phyloP scores from a whole-genome alignment of 2,329 filamentous ascomycete genomes.

The Penicillium aurantiogriseum region DNA sequence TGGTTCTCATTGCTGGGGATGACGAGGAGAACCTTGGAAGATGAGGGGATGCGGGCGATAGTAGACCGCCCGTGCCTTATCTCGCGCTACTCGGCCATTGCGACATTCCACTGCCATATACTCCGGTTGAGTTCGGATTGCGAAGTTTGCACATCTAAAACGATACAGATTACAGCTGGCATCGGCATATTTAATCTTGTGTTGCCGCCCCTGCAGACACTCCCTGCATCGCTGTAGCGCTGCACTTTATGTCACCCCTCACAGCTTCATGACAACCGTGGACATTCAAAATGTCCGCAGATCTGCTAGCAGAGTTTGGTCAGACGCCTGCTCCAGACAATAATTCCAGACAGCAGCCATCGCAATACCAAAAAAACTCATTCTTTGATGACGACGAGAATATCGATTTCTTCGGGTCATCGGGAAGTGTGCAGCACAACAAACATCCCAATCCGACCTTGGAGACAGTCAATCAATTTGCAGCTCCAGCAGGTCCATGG shows the following conservation, averaged over 20 bases:
- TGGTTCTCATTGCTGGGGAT: constrained; percentile 49
- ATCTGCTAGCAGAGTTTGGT: constrained; percentile 55
- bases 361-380: constrained; percentile 16
- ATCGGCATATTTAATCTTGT: not conserved
- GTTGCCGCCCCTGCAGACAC: not conserved
- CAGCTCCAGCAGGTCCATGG: constrained; percentile 5
- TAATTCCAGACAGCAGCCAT: constrained; percentile 7
- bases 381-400: constrained; percentile 28
- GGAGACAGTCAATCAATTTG: constrained; percentile 1
- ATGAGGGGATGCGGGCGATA: constrained; percentile 22
- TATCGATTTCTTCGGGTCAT: constrained; percentile 12
- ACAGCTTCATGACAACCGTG: constrained; percentile 3
- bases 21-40: constrained; percentile 9
- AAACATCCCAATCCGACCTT: not conserved
- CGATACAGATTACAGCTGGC: not conserved
- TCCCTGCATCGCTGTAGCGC: not conserved
- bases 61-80: constrained; percentile 25
- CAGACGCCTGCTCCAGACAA: constrained; percentile 21
- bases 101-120: constrained; percentile 16
- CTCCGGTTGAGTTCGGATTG: not conserved
- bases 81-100: constrained; percentile 12
- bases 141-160: not conserved
- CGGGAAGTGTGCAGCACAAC: not conserved
- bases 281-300: constrained; percentile 49
- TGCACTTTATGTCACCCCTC: not conserved